These are phyloP conservation scores for Amanita rimosa DNA, from an alignment of 768 basidiomycete genomes.

Conservation along the genomic window DNA sequence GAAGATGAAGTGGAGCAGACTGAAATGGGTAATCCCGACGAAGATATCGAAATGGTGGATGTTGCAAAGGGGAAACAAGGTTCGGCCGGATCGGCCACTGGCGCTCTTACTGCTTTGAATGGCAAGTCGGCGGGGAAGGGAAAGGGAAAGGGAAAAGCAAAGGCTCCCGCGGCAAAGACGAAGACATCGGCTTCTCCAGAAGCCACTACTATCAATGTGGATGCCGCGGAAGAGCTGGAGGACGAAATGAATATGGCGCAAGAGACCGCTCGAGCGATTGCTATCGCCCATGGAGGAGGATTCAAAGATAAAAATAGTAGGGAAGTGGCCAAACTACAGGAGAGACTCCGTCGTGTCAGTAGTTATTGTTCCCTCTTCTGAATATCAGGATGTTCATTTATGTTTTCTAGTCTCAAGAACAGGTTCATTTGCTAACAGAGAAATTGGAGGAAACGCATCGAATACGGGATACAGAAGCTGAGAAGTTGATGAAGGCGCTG, in stretches of 20 bases:
- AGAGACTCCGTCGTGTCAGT: slow-evolving; percentile 4
- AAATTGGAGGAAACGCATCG: slow-evolving; percentile 51
- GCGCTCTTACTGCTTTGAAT: slow-evolving; percentile 10
- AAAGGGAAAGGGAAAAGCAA: slow-evolving; percentile 25
- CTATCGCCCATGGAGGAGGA: slow-evolving; percentile 2
- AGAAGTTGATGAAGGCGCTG: slow-evolving; percentile 38
- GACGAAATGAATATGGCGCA: slow-evolving; percentile 10
- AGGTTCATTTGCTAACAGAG: slow-evolving; percentile 32
- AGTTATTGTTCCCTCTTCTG: background rate
- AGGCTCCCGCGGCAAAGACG: slow-evolving; percentile 11
- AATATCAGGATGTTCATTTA: background rate
- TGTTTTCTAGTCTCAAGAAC: slow-evolving; percentile 25
- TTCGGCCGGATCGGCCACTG: slow-evolving; percentile 1
- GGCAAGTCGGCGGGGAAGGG: slow-evolving; percentile 17
- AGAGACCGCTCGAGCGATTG: slow-evolving; percentile 9
- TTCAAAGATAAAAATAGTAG: slow-evolving; percentile 6
- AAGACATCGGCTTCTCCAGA: slow-evolving; percentile 1
- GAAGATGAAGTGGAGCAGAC: slow-evolving; percentile 8
- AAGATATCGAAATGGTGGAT: slow-evolving; percentile 7
- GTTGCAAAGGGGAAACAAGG: slow-evolving; percentile 1
- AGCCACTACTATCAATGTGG: slow-evolving; percentile 14
- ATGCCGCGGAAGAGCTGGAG: slow-evolving; percentile 13
- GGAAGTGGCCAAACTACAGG: slow-evolving; percentile 2
- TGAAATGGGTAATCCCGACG: slow-evolving; percentile 8
- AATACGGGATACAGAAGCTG: slow-evolving; percentile 55